A percentile compares a stretch with the other conserved stretches of the same genome.
Evolutionary conservation across 2,329 filamentous ascomycete genomes (phyloP).

Genomic region (Hypoxylon sp.): DNA sequence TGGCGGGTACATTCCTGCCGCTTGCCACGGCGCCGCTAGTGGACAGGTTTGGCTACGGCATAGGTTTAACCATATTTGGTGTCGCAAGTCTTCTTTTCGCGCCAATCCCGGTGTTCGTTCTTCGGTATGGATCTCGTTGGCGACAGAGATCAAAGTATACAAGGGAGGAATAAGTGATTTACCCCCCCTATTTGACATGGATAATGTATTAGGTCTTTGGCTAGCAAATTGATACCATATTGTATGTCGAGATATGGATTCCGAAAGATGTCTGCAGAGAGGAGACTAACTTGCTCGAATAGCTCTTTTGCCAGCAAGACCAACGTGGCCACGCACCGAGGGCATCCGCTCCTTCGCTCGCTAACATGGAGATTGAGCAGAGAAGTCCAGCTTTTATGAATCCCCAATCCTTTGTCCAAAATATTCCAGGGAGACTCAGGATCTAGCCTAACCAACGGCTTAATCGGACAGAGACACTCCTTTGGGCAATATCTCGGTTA

Average conservation of each 20-base stretch:
- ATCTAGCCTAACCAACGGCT: too few species aligned
- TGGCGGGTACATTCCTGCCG: constrained; percentile 69
- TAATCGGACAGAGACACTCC: too few species aligned
- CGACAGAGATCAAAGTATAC: constrained; percentile 63
- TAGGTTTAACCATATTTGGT: constrained; percentile 61
- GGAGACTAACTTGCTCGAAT: background rate
- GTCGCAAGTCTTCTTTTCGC: constrained; percentile 57
- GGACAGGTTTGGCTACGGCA: constrained; percentile 62
- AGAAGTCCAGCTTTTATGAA: too few species aligned
- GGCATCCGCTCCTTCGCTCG: background rate
- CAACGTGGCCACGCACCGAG: background rate
- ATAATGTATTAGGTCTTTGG: background rate
- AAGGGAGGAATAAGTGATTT: constrained; percentile 48
- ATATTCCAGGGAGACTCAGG: too few species aligned
- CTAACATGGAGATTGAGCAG: background rate
- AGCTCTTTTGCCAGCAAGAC: background rate
- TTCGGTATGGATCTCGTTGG: constrained; percentile 64
- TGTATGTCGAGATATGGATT: background rate
- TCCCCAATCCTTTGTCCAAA: too few species aligned
- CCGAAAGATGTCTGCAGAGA: background rate
- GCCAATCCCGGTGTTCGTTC: constrained; percentile 63
- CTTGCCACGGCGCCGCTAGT: constrained; percentile 62
- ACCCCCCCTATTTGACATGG: background rate
- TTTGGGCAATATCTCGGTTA: background rate
- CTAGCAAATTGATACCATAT: constrained; percentile 2